These are phyloP conservation scores for Pleurotus ostreatus DNA, from an alignment of 768 basidiomycete species.

Conservation along the genomic window DNA sequence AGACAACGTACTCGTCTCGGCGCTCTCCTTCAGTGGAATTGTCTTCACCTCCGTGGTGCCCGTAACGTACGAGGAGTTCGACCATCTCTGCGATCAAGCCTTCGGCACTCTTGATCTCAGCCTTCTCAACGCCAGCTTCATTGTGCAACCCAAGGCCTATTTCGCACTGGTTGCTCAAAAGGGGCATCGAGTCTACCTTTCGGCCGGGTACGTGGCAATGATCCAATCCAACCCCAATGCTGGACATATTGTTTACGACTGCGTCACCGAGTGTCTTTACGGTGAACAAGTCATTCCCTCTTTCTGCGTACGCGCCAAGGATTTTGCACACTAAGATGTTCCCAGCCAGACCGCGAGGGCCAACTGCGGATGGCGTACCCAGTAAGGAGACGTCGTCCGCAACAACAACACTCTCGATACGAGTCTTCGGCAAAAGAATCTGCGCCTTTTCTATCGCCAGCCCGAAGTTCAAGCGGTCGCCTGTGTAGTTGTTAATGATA, in stretches of 20 bases:
- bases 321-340: constrained; percentile 55
- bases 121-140: constrained; percentile 40
- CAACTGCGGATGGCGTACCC: constrained; percentile 30
- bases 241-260: constrained; percentile 27
- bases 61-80: constrained; percentile 23
- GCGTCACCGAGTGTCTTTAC: constrained; percentile 31
- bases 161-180: constrained; percentile 32
- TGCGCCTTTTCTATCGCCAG: constrained; percentile 51
- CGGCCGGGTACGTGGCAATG: constrained; percentile 59
- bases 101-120: constrained; percentile 29
- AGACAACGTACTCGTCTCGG: constrained; percentile 44
- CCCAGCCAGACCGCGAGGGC: constrained; percentile 45
- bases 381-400: constrained; percentile 54
- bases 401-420: constrained; percentile 44
- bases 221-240: constrained; percentile 41
- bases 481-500: constrained; percentile 47
- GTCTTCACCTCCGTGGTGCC: too few species aligned
- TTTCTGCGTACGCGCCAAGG: constrained; percentile 44
- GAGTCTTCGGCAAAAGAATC: constrained; percentile 21
- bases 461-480: constrained; percentile 57
- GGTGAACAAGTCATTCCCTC: constrained; percentile 28
- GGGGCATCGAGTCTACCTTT: constrained; percentile 6
- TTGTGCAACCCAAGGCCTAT: constrained; percentile 56
- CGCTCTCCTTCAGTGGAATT: constrained; percentile 17
- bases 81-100: constrained; percentile 29